Evolutionary conservation across 495 filamentous ascomycete species (phyloP), one percentile per base, ranked within the genome.

Genomic region (Terfezia claveryi): DNA sequence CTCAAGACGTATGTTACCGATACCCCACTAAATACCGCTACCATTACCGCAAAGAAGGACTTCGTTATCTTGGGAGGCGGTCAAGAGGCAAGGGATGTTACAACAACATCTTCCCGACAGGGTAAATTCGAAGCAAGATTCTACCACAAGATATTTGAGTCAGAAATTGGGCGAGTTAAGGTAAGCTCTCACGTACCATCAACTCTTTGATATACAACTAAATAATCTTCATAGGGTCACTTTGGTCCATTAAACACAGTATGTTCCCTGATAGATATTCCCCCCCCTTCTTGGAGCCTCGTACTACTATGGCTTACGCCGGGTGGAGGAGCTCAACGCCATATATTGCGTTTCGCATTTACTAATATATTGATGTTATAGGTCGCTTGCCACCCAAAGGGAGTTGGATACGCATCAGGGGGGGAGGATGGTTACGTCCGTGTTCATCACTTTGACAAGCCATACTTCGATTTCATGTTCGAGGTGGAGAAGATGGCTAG

Each of bases 351-450:
- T 32, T 32, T 32, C 27, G 7, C 4, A 7, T 32, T 16, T 49
- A 37, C 20, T 23, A 49, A 10, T 4, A 51, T 53, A 8, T 16
- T 58, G 58, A 32, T 12, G 10, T 2, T 23, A 4, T 57, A 64
- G 61, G 76, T 98, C 62, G 87, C 87, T 37, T 85, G 85, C 54
- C 83, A 94, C 71, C 89, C 89, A 36, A 74, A 80, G 54, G 91
- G 91, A 58, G 85, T 81, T 62, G 79, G 87, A 56, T 99, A 99
- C 66, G 85, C 84, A 64, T 85, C 80, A 58, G 91, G 91, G 56
- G 89, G 87, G 65, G 91, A 99, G 73, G 91, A 99, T 72, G 91
- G 91, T 61, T 99, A 99, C 71, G 91, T 99, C 46, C 82, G 91
- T 62, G 85, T 96, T 50, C 91, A 99, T 71, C 86, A 93, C 68